Evolutionary conservation across 1,284 basidiomycete genomes (phyloP).

Genomic region (Cystobasidium sp.): DNA sequence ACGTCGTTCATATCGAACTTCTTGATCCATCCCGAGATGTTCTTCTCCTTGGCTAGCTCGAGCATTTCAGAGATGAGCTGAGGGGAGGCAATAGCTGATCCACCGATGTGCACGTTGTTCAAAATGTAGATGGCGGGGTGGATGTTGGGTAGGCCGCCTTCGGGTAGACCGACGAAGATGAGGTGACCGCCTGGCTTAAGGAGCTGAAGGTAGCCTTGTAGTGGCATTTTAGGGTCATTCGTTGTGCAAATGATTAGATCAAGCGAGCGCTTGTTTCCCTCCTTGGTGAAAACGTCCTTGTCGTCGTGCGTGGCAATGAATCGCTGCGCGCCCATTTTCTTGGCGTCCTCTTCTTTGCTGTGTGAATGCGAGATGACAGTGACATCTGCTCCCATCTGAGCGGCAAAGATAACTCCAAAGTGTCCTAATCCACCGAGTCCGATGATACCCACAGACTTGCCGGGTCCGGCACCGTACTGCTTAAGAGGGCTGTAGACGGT

Average conservation of each 20-base stretch:
- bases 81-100: slow-evolving; percentile 49
- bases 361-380: slow-evolving; percentile 60
- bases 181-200: slow-evolving; percentile 58
- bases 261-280: slow-evolving; percentile 55
- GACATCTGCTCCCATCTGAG: slow-evolving; percentile 57
- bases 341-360: slow-evolving; percentile 57
- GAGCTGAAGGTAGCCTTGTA: slow-evolving; percentile 57
- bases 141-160: slow-evolving; percentile 51
- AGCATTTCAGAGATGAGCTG: slow-evolving; percentile 55
- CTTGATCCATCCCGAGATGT: slow-evolving; percentile 58
- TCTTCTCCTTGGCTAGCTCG: slow-evolving; percentile 55
- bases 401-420: slow-evolving; percentile 56
- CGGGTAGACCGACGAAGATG: slow-evolving; percentile 58
- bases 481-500: slow-evolving; percentile 61
- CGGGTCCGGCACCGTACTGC: slow-evolving; percentile 61
- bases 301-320: slow-evolving; percentile 56
- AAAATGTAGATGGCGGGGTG: slow-evolving; percentile 53
- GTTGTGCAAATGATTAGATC: slow-evolving; percentile 61
- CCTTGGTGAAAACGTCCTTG: slow-evolving; percentile 48
- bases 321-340: slow-evolving; percentile 59
- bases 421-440: slow-evolving; percentile 59
- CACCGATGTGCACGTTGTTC: slow-evolving; percentile 55
- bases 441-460: slow-evolving; percentile 60
- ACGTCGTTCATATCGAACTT: slow-evolving; percentile 60
- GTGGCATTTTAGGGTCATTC: slow-evolving; percentile 57